These are phyloP conservation scores for Gossypium davidsonii DNA, from an alignment of 441 rosid genomes.

Conservation along the genomic window DNA sequence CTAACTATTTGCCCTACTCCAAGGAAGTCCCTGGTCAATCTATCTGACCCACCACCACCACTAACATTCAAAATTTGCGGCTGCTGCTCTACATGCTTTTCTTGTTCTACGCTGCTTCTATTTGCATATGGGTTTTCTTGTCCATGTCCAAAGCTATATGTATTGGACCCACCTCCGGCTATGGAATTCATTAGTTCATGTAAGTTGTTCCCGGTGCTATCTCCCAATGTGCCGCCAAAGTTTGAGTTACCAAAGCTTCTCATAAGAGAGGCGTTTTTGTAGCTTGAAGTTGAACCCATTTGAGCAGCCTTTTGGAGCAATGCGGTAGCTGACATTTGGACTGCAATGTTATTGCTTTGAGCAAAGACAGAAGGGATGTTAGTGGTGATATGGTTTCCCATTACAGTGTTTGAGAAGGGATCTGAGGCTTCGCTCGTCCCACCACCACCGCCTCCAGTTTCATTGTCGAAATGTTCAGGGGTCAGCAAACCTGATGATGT, in stretches of 20 bases:
- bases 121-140: slow-evolving; percentile 3
- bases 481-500: slow-evolving; percentile 26
- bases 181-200: slow-evolving; percentile 43
- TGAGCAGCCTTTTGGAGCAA: slow-evolving; percentile 84
- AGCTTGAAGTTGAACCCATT: slow-evolving; percentile 59
- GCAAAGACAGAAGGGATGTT: slow-evolving; percentile 28
- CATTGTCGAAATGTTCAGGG: slow-evolving; percentile 27
- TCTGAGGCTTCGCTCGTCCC: slow-evolving; percentile 13
- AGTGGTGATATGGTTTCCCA: slow-evolving; percentile 25
- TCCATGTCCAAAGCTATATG: slow-evolving; percentile 13
- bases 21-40: slow-evolving; percentile 30
- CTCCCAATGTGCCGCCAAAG: slow-evolving; percentile 25
- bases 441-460: slow-evolving; percentile 7
- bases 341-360: slow-evolving; percentile 28
- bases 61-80: slow-evolving; percentile 9
- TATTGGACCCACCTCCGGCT: slow-evolving; percentile 12
- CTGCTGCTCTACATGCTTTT: slow-evolving; percentile 8
- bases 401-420: slow-evolving; percentile 26
- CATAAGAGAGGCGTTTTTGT: slow-evolving; percentile 9
- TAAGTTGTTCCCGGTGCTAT: slow-evolving; percentile 19
- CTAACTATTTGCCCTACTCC: slow-evolving; percentile 29
- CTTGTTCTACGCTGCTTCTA: slow-evolving; percentile 19
- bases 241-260: not conserved
- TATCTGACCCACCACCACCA: slow-evolving; percentile 25
- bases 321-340: slow-evolving; percentile 73